Evolutionary conservation across 208 protist species (phyloP).

Genomic region (Naegleria fowleri): DNA sequence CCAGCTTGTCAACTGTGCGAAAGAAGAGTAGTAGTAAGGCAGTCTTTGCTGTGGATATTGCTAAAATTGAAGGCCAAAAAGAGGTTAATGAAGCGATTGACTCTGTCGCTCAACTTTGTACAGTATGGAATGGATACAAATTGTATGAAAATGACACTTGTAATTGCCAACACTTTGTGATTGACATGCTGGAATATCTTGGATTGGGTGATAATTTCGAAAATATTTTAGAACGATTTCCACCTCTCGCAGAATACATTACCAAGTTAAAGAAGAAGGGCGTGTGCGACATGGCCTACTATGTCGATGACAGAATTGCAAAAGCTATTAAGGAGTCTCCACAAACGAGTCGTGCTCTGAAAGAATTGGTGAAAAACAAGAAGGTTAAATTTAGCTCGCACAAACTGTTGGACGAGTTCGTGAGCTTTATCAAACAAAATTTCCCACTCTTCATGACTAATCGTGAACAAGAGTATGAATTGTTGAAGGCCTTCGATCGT

Average conservation of each 20-base stretch:
- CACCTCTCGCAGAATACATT: not conserved
- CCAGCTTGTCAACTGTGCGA: not conserved
- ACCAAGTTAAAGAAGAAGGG: not conserved
- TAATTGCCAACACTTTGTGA: constrained; percentile 15
- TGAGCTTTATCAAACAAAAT: not conserved
- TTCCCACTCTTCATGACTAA: not conserved
- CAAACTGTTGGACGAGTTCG: constrained; percentile 7
- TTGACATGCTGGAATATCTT: not conserved
- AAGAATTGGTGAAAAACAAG: not conserved
- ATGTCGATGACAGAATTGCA: not conserved
- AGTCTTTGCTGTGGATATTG: not conserved
- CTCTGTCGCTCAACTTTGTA: not conserved
- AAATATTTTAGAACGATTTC: not conserved
- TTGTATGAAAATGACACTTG: not conserved
- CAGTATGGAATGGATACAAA: constrained; percentile 4
- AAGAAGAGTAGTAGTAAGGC: not conserved
- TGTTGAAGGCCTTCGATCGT: constrained; percentile 8
- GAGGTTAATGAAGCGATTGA: constrained; percentile 9
- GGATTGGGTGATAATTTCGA: not conserved
- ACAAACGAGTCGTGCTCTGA: not conserved
- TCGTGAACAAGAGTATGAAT: not conserved
- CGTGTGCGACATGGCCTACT: not conserved
- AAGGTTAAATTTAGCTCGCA: not conserved
- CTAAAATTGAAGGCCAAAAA: not conserved
- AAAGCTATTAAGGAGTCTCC: not conserved